A percentile compares a stretch with the other conserved stretches of the same genome.
Conservation (phyloP, 768 basidiomycete species). For the Auricularia auricula-judae region DNA sequence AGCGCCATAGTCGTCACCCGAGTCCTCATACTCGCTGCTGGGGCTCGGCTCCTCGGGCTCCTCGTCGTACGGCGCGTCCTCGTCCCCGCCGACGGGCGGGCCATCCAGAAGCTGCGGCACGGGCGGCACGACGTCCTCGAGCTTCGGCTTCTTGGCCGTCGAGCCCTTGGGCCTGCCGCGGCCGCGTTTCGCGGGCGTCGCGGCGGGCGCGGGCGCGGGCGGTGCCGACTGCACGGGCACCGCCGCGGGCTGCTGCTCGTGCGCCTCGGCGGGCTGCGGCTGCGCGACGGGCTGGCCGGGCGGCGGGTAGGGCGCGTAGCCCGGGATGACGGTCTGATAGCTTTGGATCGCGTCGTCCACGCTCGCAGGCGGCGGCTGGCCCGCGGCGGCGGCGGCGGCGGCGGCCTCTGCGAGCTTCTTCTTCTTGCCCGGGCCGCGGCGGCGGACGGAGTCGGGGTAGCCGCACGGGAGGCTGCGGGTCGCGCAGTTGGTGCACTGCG, state of each 20-base stretch:
- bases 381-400: not conserved
- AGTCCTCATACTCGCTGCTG: not conserved
- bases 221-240: not conserved
- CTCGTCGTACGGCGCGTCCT: not conserved
- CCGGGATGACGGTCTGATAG: not conserved
- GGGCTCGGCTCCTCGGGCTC: not conserved
- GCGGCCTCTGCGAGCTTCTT: conserved; percentile 10
- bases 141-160: not conserved
- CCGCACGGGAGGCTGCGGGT: conserved; percentile 40
- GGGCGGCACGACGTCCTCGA: not conserved
- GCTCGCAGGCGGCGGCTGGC: not conserved
- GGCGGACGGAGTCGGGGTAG: conserved; percentile 40
- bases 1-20: not conserved
- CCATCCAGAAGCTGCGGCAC: too few relatives aligned
- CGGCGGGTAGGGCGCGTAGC: not conserved
- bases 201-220: too few relatives aligned
- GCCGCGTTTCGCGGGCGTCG: not conserved
- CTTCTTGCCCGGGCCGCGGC: conserved; percentile 69
- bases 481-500: conserved; percentile 52
- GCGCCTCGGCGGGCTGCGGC: not conserved
- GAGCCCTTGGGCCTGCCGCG: not conserved
- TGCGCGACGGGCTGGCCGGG: not conserved
- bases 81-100: not conserved
- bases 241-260: not conserved
- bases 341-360: not conserved